Evolutionary conservation across 768 basidiomycete genomes (phyloP).

Genomic region (Podaxis rugospora): DNA sequence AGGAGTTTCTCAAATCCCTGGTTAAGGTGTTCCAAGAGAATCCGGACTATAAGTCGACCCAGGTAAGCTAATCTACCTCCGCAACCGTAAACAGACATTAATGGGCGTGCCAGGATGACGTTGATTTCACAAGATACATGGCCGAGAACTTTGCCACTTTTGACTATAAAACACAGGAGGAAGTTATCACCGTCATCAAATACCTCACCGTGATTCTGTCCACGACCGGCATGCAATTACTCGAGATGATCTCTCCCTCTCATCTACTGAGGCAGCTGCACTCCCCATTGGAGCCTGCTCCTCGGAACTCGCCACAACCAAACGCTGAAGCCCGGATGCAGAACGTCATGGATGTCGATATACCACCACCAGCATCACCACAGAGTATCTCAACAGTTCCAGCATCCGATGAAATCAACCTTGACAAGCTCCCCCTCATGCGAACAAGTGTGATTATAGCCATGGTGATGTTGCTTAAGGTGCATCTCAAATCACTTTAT

Average conservation of each 20-base stretch:
- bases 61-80: constrained; percentile 43
- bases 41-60: constrained; percentile 48
- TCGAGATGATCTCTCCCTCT: constrained; percentile 68
- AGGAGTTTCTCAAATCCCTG: constrained; percentile 84
- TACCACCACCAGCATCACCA: background rate
- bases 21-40: constrained; percentile 80
- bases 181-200: constrained; percentile 82
- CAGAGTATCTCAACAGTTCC: background rate
- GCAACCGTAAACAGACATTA: background rate
- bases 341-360: constrained; percentile 18
- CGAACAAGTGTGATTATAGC: constrained; percentile 72
- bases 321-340: background rate
- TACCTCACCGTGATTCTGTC: constrained; percentile 72
- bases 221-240: constrained; percentile 76
- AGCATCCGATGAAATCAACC: constrained; percentile 1
- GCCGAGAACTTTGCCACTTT: constrained; percentile 90
- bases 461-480: constrained; percentile 85
- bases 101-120: constrained; percentile 54
- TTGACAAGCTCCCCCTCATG: constrained; percentile 34
- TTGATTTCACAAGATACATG: constrained; percentile 88
- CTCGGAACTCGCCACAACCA: constrained; percentile 5
- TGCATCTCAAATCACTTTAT: constrained; percentile 80
- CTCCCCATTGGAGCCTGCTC: constrained; percentile 19
- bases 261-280: constrained; percentile 64
- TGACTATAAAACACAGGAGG: constrained; percentile 95